phyloP scores from a whole-genome alignment of 2,329 filamentous ascomycete species.

The Beauveria asiatica region DNA sequence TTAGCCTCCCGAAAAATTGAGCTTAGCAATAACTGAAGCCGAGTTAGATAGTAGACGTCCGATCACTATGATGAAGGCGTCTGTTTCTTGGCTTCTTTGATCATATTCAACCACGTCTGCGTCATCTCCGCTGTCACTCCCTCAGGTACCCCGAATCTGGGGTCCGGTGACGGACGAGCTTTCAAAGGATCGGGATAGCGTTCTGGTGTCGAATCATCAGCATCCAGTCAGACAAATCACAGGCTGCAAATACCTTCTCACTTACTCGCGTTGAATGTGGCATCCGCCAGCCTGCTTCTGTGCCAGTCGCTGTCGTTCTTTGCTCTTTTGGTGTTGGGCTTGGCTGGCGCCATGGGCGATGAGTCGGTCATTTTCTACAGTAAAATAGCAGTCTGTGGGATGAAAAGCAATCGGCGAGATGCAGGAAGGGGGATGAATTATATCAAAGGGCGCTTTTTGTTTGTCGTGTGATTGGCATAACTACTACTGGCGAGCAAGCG shows the following conservation, averaged over 20 bases:
- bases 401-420: background rate
- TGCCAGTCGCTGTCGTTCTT: conserved; percentile 35
- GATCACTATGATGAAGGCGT: background rate
- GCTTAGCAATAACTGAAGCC: background rate
- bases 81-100: conserved; percentile 15
- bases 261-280: conserved; percentile 39
- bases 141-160: conserved; percentile 25
- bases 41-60: too few species aligned
- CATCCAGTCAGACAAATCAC: background rate
- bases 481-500: background rate
- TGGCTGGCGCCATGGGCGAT: conserved; percentile 15
- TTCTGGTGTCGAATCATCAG: conserved; percentile 21
- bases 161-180: conserved; percentile 24
- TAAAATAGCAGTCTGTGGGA: background rate
- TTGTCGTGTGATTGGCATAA: background rate
- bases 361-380: background rate
- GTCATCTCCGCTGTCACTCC: conserved; percentile 35
- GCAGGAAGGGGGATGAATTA: background rate
- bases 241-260: background rate
- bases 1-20: background rate
- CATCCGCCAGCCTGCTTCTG: conserved; percentile 33
- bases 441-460: background rate
- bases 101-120: conserved; percentile 27
- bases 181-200: conserved; percentile 39
- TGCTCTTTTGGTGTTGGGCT: conserved; percentile 27